Evolutionary conservation across 495 filamentous ascomycete species (phyloP).

Genomic region (Neurospora tetraspora): DNA sequence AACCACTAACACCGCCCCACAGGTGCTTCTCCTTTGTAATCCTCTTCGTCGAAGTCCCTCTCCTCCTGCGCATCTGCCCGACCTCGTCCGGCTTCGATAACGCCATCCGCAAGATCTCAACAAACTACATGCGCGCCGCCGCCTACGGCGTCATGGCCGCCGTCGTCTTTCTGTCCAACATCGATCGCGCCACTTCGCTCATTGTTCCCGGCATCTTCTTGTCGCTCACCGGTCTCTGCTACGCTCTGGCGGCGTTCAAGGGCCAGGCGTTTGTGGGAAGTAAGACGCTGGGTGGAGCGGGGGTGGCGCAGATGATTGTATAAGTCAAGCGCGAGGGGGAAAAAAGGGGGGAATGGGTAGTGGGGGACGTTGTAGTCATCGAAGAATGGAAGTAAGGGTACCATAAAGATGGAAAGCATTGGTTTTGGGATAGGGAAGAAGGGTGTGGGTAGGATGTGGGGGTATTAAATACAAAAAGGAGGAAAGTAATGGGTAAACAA

Average conservation of each 20-base stretch:
- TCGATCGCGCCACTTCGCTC: conserved; percentile 54
- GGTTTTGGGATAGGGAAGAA: background rate
- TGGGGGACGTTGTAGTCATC: no score
- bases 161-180: conserved; percentile 71
- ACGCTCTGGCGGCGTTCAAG: conserved; percentile 74
- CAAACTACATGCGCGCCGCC: conserved; percentile 94
- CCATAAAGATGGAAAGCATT: no score
- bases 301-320: conserved; percentile 94
- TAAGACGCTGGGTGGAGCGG: conserved; percentile 92
- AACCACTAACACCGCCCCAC: conserved; percentile 4
- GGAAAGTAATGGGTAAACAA: background rate
- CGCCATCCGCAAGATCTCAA: conserved; percentile 84
- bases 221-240: conserved; percentile 67
- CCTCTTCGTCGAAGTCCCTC: conserved; percentile 93
- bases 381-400: no score
- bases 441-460: background rate
- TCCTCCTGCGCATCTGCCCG: conserved; percentile 94
- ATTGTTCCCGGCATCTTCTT: conserved; percentile 82
- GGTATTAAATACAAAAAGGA: background rate
- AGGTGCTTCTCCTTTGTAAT: conserved; percentile 76
- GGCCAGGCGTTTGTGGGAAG: conserved; percentile 91
- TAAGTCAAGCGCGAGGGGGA: no score
- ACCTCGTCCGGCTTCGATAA: conserved; percentile 82
- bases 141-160: conserved; percentile 75
- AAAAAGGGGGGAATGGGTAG: no score